These are phyloP conservation scores for Boletellus emodensis DNA, from an alignment of 768 basidiomycete species.

Conservation along the genomic window DNA sequence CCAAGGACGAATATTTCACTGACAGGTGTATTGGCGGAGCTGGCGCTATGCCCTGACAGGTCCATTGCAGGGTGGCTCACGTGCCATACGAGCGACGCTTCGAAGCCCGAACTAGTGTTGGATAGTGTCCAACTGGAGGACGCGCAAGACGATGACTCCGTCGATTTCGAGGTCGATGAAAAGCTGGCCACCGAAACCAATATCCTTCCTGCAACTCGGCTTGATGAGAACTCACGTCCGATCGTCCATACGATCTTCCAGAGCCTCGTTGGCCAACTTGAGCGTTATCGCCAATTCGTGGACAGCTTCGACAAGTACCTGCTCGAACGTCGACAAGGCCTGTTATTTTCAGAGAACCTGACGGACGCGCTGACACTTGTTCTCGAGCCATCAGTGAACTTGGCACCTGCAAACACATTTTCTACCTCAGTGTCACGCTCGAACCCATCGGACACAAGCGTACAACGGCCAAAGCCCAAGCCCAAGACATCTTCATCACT, in stretches of 20 bases:
- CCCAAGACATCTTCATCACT: constrained; percentile 57
- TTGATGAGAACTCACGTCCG: constrained; percentile 72
- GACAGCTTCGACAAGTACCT: constrained; percentile 82
- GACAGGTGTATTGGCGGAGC: constrained; percentile 73
- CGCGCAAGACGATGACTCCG: constrained; percentile 75
- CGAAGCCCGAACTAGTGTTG: constrained; percentile 8
- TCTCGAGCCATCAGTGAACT: constrained; percentile 58
- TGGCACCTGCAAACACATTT: constrained; percentile 18
- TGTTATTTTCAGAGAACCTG: constrained; percentile 88
- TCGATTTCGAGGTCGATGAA: constrained; percentile 72
- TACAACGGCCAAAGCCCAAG: constrained; percentile 44
- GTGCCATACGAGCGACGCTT: constrained; percentile 48
- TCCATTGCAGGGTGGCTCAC: constrained; percentile 88
- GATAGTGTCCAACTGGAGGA: constrained; percentile 30
- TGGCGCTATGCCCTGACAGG: constrained; percentile 83
- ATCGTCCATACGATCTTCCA: constrained; percentile 79
- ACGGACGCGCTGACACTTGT: constrained; percentile 80
- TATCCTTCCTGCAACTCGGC: constrained; percentile 58
- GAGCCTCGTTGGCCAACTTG: constrained; percentile 75
- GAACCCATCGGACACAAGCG: constrained; percentile 30
- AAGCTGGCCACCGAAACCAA: constrained; percentile 55
- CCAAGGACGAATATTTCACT: constrained; percentile 86
- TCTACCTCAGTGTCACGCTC: constrained; percentile 26
- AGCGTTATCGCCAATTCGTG: constrained; percentile 70
- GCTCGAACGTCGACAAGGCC: constrained; percentile 79